phyloP scores from a whole-genome alignment of 257 asterid genomes.

The Fraxinus quadrangulata region DNA sequence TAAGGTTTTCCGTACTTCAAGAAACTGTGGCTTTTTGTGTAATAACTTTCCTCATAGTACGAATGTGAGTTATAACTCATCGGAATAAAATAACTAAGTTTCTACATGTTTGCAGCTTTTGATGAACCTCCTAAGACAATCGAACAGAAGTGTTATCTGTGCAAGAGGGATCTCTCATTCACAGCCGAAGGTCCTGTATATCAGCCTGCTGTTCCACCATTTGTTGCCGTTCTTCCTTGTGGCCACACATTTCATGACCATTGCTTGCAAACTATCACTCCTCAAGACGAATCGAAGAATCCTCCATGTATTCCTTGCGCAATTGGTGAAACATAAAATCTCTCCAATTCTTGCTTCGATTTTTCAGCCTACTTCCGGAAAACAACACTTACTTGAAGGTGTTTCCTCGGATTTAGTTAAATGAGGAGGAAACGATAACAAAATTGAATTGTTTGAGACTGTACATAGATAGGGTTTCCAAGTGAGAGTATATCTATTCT shows the following conservation, averaged over 20 bases:
- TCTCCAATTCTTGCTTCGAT: background rate
- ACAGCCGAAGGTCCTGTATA: constrained; percentile 53
- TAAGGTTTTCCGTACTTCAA: background rate
- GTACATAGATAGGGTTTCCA: constrained; percentile 26
- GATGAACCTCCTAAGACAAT: constrained; percentile 39
- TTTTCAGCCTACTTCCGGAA: constrained; percentile 10
- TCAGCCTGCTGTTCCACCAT: constrained; percentile 55
- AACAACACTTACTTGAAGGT: constrained; percentile 12
- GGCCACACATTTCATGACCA: constrained; percentile 83
- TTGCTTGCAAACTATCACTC: constrained; percentile 73
- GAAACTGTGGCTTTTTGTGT: background rate
- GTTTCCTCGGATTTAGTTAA: constrained; percentile 33
- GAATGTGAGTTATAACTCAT: background rate
- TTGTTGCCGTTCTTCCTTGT: constrained; percentile 76
- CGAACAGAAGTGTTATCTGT: constrained; percentile 54
- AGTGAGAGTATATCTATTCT: background rate
- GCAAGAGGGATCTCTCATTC: constrained; percentile 73
- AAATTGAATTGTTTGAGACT: constrained; percentile 21
- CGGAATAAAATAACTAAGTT: background rate
- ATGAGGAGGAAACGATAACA: background rate
- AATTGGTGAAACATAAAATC: constrained; percentile 50
- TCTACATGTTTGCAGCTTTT: constrained; percentile 41
- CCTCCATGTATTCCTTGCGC: constrained; percentile 93
- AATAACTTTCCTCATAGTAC: background rate
- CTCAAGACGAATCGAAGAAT: constrained; percentile 44